These are phyloP conservation scores for Nemania abortiva DNA, from an alignment of 2,329 filamentous ascomycete genomes.

Conservation along the genomic window DNA sequence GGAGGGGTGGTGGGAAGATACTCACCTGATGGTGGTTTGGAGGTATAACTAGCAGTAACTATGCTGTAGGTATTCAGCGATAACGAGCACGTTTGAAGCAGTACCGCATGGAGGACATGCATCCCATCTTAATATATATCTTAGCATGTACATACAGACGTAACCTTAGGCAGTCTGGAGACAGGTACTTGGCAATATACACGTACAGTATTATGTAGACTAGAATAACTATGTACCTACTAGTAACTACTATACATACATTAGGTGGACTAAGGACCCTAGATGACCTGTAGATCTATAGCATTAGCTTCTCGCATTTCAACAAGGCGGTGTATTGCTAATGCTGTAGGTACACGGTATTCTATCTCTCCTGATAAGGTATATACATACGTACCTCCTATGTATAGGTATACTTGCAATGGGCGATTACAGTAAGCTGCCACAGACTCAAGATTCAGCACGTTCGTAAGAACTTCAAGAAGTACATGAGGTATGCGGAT, in stretches of 20 bases:
- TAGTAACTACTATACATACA: background rate
- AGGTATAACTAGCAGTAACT: background rate
- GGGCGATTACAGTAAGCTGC: background rate
- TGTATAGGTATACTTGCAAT: background rate
- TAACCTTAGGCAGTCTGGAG: background rate
- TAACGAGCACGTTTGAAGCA: background rate
- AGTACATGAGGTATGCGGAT: background rate
- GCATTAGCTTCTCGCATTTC: background rate
- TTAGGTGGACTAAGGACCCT: background rate
- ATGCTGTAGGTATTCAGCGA: conserved; percentile 3
- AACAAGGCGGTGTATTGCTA: conserved; percentile 1
- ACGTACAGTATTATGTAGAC: background rate
- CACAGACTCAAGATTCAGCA: background rate
- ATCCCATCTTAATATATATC: conserved; percentile 36
- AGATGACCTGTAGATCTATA: background rate
- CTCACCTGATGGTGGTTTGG: conserved; percentile 36
- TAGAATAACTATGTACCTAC: background rate
- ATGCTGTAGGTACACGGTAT: background rate
- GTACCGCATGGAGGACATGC: conserved; percentile 1
- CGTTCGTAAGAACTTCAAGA: background rate
- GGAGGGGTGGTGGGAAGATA: conserved; percentile 31
- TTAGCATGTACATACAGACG: background rate
- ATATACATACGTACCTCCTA: background rate
- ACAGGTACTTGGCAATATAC: background rate
- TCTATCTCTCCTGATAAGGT: background rate